Evolutionary conservation across 1,284 basidiomycete species (phyloP).

Genomic region (Cutaneotrichosporon daszewskae): DNA sequence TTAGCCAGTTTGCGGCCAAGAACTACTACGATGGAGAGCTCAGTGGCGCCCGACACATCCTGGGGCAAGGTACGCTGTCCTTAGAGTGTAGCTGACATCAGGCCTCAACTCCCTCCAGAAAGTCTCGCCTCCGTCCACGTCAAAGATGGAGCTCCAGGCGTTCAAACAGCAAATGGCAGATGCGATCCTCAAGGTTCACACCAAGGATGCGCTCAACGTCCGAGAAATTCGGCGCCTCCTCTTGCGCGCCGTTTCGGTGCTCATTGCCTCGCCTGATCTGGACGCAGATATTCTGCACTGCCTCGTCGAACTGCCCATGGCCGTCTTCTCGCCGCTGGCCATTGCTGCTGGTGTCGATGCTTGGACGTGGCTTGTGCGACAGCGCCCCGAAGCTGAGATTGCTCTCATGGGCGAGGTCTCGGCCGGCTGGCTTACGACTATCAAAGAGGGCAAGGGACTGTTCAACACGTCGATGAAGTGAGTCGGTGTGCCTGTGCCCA

Average conservation of each 20-base stretch:
- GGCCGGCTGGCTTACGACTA: slow-evolving; percentile 78
- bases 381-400: slow-evolving; percentile 69
- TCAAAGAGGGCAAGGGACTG: slow-evolving; percentile 69
- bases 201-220: slow-evolving; percentile 65
- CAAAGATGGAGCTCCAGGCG: slow-evolving; percentile 57
- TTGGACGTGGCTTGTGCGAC: slow-evolving; percentile 94
- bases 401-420: slow-evolving; percentile 79
- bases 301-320: slow-evolving; percentile 82
- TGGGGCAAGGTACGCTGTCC: too few species aligned
- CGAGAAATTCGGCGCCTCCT: slow-evolving; percentile 78
- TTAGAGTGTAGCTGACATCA: too few species aligned
- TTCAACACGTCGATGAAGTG: slow-evolving; percentile 77
- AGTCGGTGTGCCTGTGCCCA: slow-evolving; percentile 31
- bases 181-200: slow-evolving; percentile 62
- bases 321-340: slow-evolving; percentile 78
- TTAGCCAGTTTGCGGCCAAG: slow-evolving; percentile 77
- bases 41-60: slow-evolving; percentile 66
- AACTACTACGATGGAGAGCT: slow-evolving; percentile 81
- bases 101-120: slow-evolving; percentile 53
- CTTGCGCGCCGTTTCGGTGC: slow-evolving; percentile 76
- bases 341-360: slow-evolving; percentile 84
- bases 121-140: slow-evolving; percentile 56
- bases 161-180: slow-evolving; percentile 66
- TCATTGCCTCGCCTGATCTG: slow-evolving; percentile 68
- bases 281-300: slow-evolving; percentile 83